Evolutionary conservation across 352 stramenopile genomes (phyloP), one percentile per base, ranked within the genome.

Genomic region (Hyaloperonospora brassicae): DNA sequence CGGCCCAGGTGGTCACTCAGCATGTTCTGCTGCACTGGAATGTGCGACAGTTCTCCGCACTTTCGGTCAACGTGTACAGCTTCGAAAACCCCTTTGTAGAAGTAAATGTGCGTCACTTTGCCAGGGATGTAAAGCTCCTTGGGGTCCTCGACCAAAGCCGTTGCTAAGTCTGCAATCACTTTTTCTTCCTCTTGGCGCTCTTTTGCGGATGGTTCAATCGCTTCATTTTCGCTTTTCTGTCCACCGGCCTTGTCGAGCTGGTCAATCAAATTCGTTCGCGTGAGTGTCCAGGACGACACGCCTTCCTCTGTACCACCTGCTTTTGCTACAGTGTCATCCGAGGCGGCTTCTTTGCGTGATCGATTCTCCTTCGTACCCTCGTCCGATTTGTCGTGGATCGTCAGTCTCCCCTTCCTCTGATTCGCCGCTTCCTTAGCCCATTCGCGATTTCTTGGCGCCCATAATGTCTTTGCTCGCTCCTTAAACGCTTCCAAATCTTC

Each of bases 11-110:
- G 84, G 44, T 94, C 84, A 47, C 67, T 87, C 9, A 94, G 64
- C 84, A 94, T 94, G 60, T 91, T 94, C 58, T 89, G 79, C 36
- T 83, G 83, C 8, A 94, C 76, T 1, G 83, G 81, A 36, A 94
- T 90, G 13, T 86, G 78, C 1, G 73, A 72, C 2, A 94, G 68
- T 21, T 83, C 67, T 12, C 76, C 66, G 52, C 82, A 94, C 50
- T 75, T 79, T 44, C 82, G 81, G 48, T 88, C 72, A 1, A 94
- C 84, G 44, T 87, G 64, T 7, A 89, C 84, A 4, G 84, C 84
- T 63, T 94, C 81, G 42, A 89, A 94, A 14, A 87, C 69, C 7
- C 84, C 84, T 42, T 84, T 85, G 57, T 80, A 70, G 49, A 84
- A 91, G 55, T 84, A 94, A 24, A 94, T 59, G 47, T 90, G 81